phyloP scores from a whole-genome alignment of 2,329 filamentous ascomycete species.

The Pseudodiploospora longispora region DNA sequence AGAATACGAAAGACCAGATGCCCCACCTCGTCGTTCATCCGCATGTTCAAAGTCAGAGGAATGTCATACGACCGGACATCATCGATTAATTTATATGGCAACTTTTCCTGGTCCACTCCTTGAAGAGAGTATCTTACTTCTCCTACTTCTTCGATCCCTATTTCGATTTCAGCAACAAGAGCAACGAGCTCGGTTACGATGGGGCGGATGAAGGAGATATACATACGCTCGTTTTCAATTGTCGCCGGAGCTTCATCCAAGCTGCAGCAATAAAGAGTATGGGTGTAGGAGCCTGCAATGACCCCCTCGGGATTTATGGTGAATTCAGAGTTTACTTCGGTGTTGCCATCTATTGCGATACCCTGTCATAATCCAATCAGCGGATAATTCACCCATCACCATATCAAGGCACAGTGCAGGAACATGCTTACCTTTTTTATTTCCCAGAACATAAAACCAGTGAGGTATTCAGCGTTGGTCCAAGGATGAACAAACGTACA shows the following conservation, averaged over 20 bases:
- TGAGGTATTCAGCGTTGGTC: no score
- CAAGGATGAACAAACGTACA: no score
- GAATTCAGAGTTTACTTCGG: background rate
- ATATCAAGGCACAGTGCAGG: no score
- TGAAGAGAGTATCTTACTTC: no score
- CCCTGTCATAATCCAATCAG: background rate
- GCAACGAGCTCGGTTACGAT: no score
- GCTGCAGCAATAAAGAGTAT: background rate
- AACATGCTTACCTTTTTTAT: no score
- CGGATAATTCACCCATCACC: no score
- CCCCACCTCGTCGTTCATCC: background rate
- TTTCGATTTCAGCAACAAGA: no score
- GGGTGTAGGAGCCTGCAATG: background rate
- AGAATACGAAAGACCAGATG: constrained; percentile 1
- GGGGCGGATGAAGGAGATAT: no score
- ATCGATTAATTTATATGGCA: background rate
- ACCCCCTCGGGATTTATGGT: fast-evolving
- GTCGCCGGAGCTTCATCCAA: background rate
- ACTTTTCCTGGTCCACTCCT: no score
- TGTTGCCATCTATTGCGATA: background rate
- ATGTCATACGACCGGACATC: background rate
- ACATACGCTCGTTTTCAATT: background rate
- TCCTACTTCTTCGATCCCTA: no score
- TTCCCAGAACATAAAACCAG: no score
- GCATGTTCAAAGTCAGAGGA: constrained; percentile 1